phyloP scores from a whole-genome alignment of 2,329 filamentous ascomycete genomes.

The Chrysoporthe austroafricana region DNA sequence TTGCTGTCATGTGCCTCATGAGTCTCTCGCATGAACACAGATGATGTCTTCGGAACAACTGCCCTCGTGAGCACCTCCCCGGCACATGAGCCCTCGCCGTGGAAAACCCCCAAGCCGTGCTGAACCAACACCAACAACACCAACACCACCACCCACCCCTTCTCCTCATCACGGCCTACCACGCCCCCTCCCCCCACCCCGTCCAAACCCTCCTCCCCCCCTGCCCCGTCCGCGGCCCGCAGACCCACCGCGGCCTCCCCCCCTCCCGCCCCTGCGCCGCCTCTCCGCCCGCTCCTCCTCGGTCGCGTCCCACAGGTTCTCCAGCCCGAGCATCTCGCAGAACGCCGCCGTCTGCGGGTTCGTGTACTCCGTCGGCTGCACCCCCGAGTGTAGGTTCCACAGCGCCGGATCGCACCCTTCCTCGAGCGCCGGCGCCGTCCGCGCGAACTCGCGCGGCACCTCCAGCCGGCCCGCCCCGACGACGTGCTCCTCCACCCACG shows the following conservation, averaged over 20 bases:
- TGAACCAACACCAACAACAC: slow-evolving; percentile 28
- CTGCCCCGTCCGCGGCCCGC: slow-evolving; percentile 43
- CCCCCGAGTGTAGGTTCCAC: slow-evolving; percentile 43
- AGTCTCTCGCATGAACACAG: neutral
- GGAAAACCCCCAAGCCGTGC: slow-evolving; percentile 14
- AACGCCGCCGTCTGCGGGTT: slow-evolving; percentile 86
- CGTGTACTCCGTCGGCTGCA: slow-evolving; percentile 79
- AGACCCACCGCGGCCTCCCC: slow-evolving; percentile 36
- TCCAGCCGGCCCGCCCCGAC: slow-evolving; percentile 63
- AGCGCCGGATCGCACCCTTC: slow-evolving; percentile 43
- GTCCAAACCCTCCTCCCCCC: slow-evolving; percentile 36
- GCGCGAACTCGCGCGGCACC: slow-evolving; percentile 77
- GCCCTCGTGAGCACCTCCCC: slow-evolving; percentile 10
- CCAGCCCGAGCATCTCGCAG: slow-evolving; percentile 76
- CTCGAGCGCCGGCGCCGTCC: slow-evolving; percentile 72
- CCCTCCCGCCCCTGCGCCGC: slow-evolving; percentile 58
- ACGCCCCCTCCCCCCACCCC: slow-evolving; percentile 44
- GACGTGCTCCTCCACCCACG: slow-evolving; percentile 83
- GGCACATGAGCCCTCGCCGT: slow-evolving; percentile 4
- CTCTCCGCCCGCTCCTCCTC: slow-evolving; percentile 69
- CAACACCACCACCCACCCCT: slow-evolving; percentile 29
- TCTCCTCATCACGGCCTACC: slow-evolving; percentile 42
- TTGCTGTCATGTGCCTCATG: neutral
- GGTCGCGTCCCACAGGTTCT: slow-evolving; percentile 75
- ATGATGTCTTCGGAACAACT: neutral